Conservation (phyloP, 2,329 filamentous ascomycete genomes). For the Fonsecaea multimorphosa region DNA sequence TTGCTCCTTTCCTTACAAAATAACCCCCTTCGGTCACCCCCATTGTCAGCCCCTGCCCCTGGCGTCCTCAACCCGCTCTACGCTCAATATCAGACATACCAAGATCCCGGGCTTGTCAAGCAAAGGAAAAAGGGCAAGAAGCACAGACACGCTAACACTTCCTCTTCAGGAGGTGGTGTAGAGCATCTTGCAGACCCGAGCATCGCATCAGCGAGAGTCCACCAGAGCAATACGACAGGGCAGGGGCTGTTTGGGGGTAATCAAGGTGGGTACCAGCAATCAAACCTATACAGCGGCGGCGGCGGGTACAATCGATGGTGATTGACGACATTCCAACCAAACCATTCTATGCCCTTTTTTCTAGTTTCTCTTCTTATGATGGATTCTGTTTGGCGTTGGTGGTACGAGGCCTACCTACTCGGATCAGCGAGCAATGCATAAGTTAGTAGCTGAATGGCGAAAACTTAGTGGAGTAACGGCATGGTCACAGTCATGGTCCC, state of each 20-base stretch:
- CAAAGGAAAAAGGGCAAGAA: slow-evolving; percentile 99
- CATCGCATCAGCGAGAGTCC: slow-evolving; percentile 97
- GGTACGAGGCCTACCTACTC: slow-evolving; percentile 33
- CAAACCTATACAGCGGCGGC: slow-evolving; percentile 74
- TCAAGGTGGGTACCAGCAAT: slow-evolving; percentile 85
- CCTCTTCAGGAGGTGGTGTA: slow-evolving; percentile 99
- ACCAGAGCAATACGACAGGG: slow-evolving; percentile 84
- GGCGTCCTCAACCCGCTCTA: slow-evolving; percentile 91
- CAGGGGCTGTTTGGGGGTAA: slow-evolving; percentile 91
- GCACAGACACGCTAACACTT: slow-evolving; percentile 99
- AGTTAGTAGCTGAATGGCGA: slow-evolving; percentile 37
- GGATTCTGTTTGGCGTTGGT: slow-evolving; percentile 41
- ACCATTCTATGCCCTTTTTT: slow-evolving; percentile 36
- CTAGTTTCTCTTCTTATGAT: slow-evolving; percentile 31
- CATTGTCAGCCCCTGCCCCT: slow-evolving; percentile 78
- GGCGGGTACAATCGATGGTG: slow-evolving; percentile 73
- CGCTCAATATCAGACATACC: slow-evolving; percentile 76
- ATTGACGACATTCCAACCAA: slow-evolving; percentile 42
- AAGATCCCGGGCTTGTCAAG: slow-evolving; percentile 87
- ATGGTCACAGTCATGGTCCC: slow-evolving; percentile 33
- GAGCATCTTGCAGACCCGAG: slow-evolving; percentile 99
- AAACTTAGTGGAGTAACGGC: slow-evolving; percentile 36
- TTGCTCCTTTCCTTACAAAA: slow-evolving; percentile 92
- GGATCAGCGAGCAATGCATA: slow-evolving; percentile 35
- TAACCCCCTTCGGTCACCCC: slow-evolving; percentile 81